Conservation (phyloP, 345 rosid genomes). For the Arabis alpina region DNA sequence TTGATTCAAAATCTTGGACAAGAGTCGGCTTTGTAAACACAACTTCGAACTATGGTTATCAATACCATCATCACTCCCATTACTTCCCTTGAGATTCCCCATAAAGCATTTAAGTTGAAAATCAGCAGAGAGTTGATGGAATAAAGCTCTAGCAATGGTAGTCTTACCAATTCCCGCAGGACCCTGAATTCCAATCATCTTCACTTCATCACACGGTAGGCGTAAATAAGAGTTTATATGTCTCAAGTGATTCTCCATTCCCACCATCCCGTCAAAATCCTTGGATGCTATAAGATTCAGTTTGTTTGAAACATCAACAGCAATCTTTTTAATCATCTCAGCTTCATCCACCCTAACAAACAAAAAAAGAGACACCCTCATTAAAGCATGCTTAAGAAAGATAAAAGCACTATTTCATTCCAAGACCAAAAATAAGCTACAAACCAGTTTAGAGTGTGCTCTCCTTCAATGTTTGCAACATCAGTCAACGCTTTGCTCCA, state of each 20-base stretch:
- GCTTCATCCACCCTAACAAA: conserved; percentile 11
- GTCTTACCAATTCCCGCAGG: conserved; percentile 24
- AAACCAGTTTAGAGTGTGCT: neutral
- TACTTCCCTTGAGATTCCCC: conserved; percentile 11
- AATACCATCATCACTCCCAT: no score
- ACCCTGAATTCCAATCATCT: conserved; percentile 12
- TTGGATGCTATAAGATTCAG: neutral
- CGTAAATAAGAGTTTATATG: neutral
- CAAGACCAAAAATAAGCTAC: neutral
- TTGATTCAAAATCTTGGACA: conserved; percentile 22
- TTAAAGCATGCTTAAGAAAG: neutral
- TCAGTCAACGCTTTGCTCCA: neutral
- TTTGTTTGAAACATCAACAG: neutral
- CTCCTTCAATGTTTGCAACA: neutral
- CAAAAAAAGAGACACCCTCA: no score
- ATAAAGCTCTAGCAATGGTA: conserved; percentile 7
- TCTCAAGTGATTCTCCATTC: conserved; percentile 10
- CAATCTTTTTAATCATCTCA: neutral
- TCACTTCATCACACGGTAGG: neutral
- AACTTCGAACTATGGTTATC: neutral
- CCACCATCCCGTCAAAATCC: conserved; percentile 11
- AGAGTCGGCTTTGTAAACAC: conserved; percentile 7
- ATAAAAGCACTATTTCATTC: neutral
- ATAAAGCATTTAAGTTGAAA: conserved; percentile 27
- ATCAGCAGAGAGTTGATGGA: neutral